A percentile compares a stretch with the other conserved stretches of the same genome.
phyloP scores from a whole-genome alignment of 192 early-diverging fungal species.

The Umbelopsis sp. region DNA sequence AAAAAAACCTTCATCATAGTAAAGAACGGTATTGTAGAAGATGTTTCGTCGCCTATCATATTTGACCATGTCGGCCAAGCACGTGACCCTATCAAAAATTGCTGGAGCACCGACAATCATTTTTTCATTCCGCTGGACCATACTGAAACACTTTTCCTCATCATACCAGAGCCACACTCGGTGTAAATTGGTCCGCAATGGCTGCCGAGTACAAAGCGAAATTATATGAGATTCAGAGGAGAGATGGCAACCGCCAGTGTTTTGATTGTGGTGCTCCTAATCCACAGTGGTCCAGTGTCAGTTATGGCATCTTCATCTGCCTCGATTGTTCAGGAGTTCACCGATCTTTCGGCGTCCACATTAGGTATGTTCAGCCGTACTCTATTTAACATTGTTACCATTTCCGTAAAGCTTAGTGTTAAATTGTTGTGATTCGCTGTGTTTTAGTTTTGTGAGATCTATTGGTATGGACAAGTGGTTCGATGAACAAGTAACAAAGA shows the following conservation, averaged over 20 bases:
- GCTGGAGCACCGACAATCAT: background rate
- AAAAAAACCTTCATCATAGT: too few species aligned
- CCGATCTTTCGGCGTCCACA: conserved; percentile 78
- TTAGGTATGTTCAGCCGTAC: conserved; percentile 49
- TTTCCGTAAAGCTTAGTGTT: background rate
- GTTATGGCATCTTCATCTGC: conserved; percentile 95
- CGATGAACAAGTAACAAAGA: conserved; percentile 92
- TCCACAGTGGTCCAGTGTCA: conserved; percentile 91
- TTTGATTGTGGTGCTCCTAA: conserved; percentile 90
- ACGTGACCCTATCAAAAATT: too few species aligned
- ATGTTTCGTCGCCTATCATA: too few species aligned
- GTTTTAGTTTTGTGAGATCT: conserved; percentile 91
- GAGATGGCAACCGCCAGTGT: conserved; percentile 67
- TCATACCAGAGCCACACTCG: conserved; percentile 17
- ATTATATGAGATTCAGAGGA: conserved; percentile 61
- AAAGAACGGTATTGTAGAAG: too few species aligned
- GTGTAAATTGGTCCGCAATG: background rate
- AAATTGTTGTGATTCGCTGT: background rate
- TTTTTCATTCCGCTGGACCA: background rate
- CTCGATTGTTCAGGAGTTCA: conserved; percentile 93
- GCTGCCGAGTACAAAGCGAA: conserved; percentile 64
- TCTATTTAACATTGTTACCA: conserved; percentile 42
- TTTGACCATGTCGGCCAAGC: too few species aligned
- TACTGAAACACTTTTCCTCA: background rate
- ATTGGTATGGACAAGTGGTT: conserved; percentile 98